These are phyloP conservation scores for Diaporthe amygdali DNA, from an alignment of 2,329 filamentous ascomycete genomes.

Conservation along the genomic window DNA sequence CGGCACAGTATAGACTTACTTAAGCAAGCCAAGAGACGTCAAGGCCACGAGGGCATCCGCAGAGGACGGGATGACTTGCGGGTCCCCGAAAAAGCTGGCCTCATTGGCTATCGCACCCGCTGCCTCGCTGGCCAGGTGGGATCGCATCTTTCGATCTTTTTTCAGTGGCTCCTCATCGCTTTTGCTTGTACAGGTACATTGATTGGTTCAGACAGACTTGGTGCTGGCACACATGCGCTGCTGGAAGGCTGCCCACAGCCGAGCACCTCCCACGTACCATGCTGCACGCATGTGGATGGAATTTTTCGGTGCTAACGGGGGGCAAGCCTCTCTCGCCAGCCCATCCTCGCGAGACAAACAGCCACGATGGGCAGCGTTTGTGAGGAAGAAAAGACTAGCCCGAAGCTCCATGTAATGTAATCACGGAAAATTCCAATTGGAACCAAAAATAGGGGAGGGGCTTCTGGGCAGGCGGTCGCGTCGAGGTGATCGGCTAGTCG, in stretches of 20 bases:
- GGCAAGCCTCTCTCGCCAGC: too few species aligned
- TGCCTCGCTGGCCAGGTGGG: conserved; percentile 5
- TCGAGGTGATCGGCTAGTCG: not conserved
- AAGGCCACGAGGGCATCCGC: conserved; percentile 17
- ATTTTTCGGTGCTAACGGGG: not conserved
- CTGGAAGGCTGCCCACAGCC: not conserved
- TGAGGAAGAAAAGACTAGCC: not conserved
- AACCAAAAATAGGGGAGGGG: not conserved
- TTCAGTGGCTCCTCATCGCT: not conserved
- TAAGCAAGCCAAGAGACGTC: conserved; percentile 15
- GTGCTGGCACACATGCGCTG: not conserved
- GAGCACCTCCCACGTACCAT: not conserved
- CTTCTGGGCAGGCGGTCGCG: not conserved
- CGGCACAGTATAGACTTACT: not conserved
- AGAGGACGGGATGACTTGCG: not conserved
- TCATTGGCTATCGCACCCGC: not conserved
- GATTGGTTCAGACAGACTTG: not conserved
- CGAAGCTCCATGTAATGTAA: not conserved
- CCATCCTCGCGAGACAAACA: not conserved
- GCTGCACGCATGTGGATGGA: not conserved
- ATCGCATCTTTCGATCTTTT: conserved; percentile 9
- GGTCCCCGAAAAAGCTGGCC: not conserved
- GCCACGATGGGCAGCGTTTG: not conserved
- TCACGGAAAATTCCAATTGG: not conserved
- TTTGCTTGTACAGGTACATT: conserved; percentile 1